These are phyloP conservation scores for Leucoagaricus sp. DNA, from an alignment of 1,284 basidiomycete genomes.

Conservation along the genomic window DNA sequence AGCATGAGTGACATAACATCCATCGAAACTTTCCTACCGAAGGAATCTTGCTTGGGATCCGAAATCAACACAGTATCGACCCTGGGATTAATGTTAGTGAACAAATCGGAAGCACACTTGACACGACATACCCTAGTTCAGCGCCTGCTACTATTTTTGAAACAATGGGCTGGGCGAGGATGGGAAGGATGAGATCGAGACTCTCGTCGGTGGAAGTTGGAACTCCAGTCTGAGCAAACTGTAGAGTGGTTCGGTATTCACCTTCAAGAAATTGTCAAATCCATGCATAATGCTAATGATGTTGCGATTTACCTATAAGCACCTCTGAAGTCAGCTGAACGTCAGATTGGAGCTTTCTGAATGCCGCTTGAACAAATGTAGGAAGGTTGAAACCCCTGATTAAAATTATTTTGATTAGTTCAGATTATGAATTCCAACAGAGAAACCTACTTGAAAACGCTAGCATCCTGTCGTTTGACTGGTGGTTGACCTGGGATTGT, in stretches of 20 bases:
- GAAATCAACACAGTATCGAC: slow-evolving; percentile 61
- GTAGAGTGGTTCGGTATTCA: slow-evolving; percentile 63
- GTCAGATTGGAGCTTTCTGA: slow-evolving; percentile 64
- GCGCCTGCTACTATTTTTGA: slow-evolving; percentile 71
- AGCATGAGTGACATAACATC: background rate
- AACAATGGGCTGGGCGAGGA: slow-evolving; percentile 79
- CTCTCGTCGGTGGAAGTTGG: slow-evolving; percentile 63
- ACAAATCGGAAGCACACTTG: background rate
- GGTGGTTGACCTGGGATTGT: slow-evolving; percentile 40
- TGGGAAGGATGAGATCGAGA: slow-evolving; percentile 66
- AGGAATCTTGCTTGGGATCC: slow-evolving; percentile 56
- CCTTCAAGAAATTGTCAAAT: slow-evolving; percentile 36
- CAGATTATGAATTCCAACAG: background rate
- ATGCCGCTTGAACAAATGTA: slow-evolving; percentile 65
- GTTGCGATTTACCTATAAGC: slow-evolving; percentile 51
- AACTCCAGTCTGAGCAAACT: slow-evolving; percentile 61
- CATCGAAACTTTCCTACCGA: slow-evolving; percentile 43
- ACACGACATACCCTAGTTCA: slow-evolving; percentile 47
- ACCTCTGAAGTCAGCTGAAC: slow-evolving; percentile 59
- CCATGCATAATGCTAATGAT: slow-evolving; percentile 1
- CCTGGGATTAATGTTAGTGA: slow-evolving; percentile 30
- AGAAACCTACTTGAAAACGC: slow-evolving; percentile 52
- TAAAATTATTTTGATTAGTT: background rate
- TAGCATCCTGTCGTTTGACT: slow-evolving; percentile 38
- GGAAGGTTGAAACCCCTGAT: slow-evolving; percentile 69